phyloP scores from a whole-genome alignment of 306 rosid genomes.

The Fragaria ananassa region DNA sequence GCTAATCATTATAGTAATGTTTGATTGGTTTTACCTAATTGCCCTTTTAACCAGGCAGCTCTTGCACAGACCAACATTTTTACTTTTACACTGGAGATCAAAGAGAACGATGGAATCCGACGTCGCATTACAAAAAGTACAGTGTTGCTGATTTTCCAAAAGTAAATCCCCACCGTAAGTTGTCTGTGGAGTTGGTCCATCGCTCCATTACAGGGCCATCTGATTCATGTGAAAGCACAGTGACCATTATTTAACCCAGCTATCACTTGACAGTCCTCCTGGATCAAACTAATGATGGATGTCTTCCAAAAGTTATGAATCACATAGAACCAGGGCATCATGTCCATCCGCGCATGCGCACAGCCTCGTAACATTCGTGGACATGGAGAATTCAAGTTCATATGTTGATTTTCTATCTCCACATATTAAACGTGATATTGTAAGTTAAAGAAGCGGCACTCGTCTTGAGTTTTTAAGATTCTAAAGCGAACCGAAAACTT shows the following conservation, averaged over 20 bases:
- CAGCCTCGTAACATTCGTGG: background rate
- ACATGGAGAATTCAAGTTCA: background rate
- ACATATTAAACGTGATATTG: background rate
- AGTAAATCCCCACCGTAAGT: background rate
- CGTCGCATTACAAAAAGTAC: background rate
- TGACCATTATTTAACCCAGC: background rate
- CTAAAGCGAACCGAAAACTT: background rate
- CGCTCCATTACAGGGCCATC: background rate
- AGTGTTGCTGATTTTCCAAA: too few species aligned
- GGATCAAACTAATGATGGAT: background rate
- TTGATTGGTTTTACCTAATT: slow-evolving; percentile 25
- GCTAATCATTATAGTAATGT: rapidly evolving
- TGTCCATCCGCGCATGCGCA: background rate
- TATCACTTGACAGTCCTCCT: background rate
- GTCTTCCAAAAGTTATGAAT: background rate
- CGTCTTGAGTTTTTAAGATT: background rate
- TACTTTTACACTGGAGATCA: background rate
- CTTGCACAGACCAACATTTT: background rate
- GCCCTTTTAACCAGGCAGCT: slow-evolving; percentile 25
- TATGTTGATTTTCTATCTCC: too few species aligned
- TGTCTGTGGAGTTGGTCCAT: background rate
- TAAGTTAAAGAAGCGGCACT: background rate
- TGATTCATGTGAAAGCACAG: background rate
- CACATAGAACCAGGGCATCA: background rate
- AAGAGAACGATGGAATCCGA: background rate